A percentile compares a stretch with the other conserved stretches of the same genome.
Conservation (phyloP, 2,329 filamentous ascomycete species). For the Monosporascus sp. region DNA sequence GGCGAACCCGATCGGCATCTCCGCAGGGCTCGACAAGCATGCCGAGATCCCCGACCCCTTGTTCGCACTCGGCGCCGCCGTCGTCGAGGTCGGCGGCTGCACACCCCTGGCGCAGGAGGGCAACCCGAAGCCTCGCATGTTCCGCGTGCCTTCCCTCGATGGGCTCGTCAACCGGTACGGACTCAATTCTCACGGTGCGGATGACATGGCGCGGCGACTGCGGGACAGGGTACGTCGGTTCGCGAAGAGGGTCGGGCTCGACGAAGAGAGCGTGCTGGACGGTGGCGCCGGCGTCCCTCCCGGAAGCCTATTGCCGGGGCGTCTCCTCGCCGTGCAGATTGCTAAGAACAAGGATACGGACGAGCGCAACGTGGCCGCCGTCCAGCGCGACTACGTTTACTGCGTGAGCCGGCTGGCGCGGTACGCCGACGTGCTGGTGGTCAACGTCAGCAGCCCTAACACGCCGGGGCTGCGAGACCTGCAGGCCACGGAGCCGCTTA, state of each 20-base stretch:
- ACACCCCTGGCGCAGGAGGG: slow-evolving; percentile 84
- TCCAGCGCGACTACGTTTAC: slow-evolving; percentile 78
- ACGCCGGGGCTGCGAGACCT: slow-evolving; percentile 85
- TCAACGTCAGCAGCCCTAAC: slow-evolving; percentile 96
- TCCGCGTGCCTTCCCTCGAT: slow-evolving; percentile 75
- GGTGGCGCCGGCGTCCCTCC: slow-evolving; percentile 73
- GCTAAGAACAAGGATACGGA: slow-evolving; percentile 95
- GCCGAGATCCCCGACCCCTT: slow-evolving; percentile 81
- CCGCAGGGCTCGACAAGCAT: slow-evolving; percentile 93
- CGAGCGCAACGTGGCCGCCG: slow-evolving; percentile 76
- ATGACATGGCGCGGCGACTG: slow-evolving; percentile 74
- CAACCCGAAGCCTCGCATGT: slow-evolving; percentile 83
- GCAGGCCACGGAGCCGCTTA: slow-evolving; percentile 79
- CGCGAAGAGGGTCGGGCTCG: slow-evolving; percentile 64
- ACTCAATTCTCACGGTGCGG: slow-evolving; percentile 85
- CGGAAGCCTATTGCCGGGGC: slow-evolving; percentile 70
- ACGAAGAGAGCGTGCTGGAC: slow-evolving; percentile 68
- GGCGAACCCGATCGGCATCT: slow-evolving; percentile 85
- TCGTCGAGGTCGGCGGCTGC: slow-evolving; percentile 89
- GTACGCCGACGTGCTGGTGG: slow-evolving; percentile 93
- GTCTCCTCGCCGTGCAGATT: slow-evolving; percentile 82
- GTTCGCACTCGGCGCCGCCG: slow-evolving; percentile 75
- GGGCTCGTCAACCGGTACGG: slow-evolving; percentile 95
- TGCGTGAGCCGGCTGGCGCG: slow-evolving; percentile 77
- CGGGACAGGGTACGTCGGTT: slow-evolving; percentile 73